These are phyloP conservation scores for Phoenix roebelenii DNA, from an alignment of 176 grass and related monocot genomes.

Conservation along the genomic window DNA sequence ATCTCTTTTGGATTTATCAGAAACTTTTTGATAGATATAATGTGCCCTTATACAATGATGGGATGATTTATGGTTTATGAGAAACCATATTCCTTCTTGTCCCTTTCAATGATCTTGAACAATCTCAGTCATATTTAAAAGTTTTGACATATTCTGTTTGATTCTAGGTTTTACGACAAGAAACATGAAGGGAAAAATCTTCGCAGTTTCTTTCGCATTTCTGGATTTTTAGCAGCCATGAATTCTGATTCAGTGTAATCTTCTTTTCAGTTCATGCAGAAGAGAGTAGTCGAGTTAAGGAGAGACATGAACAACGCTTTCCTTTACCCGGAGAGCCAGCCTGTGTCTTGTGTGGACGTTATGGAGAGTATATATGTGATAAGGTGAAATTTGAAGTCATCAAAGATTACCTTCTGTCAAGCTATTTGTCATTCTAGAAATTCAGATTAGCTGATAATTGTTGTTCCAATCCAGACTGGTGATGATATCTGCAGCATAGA, in stretches of 20 bases:
- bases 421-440: background rate
- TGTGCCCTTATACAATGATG: too few species aligned
- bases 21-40: too few species aligned
- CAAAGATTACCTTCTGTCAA: background rate
- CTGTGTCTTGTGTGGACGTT: slow-evolving; percentile 9
- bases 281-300: slow-evolving; percentile 1
- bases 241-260: background rate
- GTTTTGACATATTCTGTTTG: background rate
- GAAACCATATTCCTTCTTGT: too few species aligned
- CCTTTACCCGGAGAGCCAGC: slow-evolving; percentile 4
- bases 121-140: background rate
- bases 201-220: background rate
- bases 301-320: slow-evolving; percentile 6
- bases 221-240: background rate
- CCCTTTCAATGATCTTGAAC: too few species aligned
- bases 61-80: too few species aligned
- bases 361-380: slow-evolving; percentile 9
- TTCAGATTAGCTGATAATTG: background rate
- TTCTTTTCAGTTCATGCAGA: slow-evolving; percentile 1
- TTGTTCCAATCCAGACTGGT: slow-evolving; percentile 3
- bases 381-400: background rate
- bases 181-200: background rate
- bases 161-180: background rate
- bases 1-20: too few species aligned
- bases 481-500: slow-evolving; percentile 12